These are phyloP conservation scores for Apiotrichum veenhuisii DNA, from an alignment of 1,284 basidiomycete species.

Conservation along the genomic window DNA sequence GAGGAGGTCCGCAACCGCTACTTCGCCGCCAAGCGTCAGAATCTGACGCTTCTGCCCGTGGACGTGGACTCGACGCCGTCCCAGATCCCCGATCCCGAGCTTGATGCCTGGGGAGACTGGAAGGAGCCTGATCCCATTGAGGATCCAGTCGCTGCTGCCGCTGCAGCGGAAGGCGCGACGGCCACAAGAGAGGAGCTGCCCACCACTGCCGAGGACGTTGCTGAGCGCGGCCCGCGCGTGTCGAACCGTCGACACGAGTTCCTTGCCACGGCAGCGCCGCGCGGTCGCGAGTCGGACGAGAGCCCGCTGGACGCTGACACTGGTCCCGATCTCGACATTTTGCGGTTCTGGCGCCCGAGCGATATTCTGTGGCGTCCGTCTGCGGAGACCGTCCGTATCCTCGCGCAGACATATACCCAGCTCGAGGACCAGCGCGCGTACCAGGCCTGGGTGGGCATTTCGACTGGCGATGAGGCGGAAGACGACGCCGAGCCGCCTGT, in stretches of 20 bases:
- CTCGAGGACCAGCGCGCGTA: conserved; percentile 28
- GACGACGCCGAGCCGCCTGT: conserved; percentile 13
- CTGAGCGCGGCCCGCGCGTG: conserved; percentile 17
- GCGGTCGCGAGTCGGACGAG: not conserved
- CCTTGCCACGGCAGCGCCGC: not conserved
- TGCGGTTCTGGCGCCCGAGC: conserved; percentile 37
- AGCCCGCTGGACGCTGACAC: not conserved
- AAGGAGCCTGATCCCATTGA: not conserved
- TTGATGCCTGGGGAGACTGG: conserved; percentile 9
- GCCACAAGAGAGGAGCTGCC: not conserved
- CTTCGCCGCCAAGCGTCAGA: conserved; percentile 19
- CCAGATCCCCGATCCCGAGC: conserved; percentile 1
- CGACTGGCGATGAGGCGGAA: conserved; percentile 21
- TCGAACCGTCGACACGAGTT: conserved; percentile 32
- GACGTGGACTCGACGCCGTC: conserved; percentile 40
- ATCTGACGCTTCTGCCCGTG: conserved; percentile 50
- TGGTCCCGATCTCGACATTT: conserved; percentile 14
- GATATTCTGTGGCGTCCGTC: conserved; percentile 43
- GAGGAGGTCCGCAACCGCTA: conserved; percentile 33
- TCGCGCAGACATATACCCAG: conserved; percentile 36
- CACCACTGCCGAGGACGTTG: conserved; percentile 5
- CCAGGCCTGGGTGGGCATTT: conserved; percentile 24
- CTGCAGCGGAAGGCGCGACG: not conserved
- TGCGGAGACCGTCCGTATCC: conserved; percentile 26
- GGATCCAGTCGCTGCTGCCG: not conserved